phyloP scores from a whole-genome alignment of 768 basidiomycete genomes.

The Podaxis sp. region DNA sequence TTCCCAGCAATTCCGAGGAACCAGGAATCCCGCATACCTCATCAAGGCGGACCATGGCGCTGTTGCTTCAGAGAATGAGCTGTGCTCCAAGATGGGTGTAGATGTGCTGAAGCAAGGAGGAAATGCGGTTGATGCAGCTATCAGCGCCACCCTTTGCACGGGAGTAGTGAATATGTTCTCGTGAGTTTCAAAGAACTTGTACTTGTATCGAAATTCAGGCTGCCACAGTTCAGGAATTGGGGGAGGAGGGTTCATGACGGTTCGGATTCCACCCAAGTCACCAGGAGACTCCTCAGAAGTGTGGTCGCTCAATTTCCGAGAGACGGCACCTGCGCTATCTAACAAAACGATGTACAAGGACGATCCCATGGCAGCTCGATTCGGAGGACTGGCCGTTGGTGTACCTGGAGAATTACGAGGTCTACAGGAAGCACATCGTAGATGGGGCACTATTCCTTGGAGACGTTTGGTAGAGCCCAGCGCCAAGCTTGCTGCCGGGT shows the following conservation, averaged over 20 bases:
- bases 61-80: constrained; percentile 83
- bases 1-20: neutral
- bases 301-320: constrained; percentile 82
- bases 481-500: constrained; percentile 69
- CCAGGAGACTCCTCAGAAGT: constrained; percentile 48
- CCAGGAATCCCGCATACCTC: constrained; percentile 40
- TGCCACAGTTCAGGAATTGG: constrained; percentile 68
- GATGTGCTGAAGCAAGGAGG: constrained; percentile 75
- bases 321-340: constrained; percentile 72
- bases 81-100: constrained; percentile 85
- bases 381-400: constrained; percentile 83
- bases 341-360: constrained; percentile 74
- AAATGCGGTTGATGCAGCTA: constrained; percentile 86
- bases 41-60: constrained; percentile 69
- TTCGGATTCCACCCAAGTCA: constrained; percentile 61
- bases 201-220: constrained; percentile 5
- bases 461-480: constrained; percentile 69
- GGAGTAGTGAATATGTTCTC: constrained; percentile 91
- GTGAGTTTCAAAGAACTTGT: constrained; percentile 34
- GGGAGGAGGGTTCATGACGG: constrained; percentile 85
- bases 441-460: constrained; percentile 86
- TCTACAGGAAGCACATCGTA: constrained; percentile 73
- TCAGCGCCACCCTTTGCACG: constrained; percentile 73
- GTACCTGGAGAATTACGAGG: constrained; percentile 92
- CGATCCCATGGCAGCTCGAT: constrained; percentile 46